Percentiles rank a stretch among this genome's conserved stretches.
phyloP scores from a whole-genome alignment of 139 green algal genomes.

The Volvox africanus region DNA sequence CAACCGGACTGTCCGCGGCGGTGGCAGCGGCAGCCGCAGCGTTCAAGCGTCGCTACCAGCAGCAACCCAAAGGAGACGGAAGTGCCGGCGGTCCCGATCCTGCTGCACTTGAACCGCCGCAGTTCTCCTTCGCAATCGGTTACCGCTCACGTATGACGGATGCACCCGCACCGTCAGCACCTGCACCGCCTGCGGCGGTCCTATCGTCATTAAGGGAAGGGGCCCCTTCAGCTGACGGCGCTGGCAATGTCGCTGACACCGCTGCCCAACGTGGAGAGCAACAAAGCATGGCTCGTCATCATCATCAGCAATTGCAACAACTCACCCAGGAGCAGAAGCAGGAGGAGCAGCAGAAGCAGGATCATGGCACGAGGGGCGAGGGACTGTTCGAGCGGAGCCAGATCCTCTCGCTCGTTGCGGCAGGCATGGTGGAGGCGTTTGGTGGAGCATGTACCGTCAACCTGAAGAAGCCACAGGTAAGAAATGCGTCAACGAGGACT shows the following conservation, averaged over 20 bases:
- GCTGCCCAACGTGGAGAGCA: background rate
- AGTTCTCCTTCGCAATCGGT: background rate
- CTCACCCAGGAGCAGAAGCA: background rate
- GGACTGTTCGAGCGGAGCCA: background rate
- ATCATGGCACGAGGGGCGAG: background rate
- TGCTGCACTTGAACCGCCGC: background rate
- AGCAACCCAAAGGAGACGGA: background rate
- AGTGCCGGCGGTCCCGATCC: background rate
- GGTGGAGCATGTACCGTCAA: background rate
- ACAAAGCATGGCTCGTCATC: too few relatives aligned
- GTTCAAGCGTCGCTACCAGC: background rate
- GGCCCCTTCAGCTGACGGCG: background rate
- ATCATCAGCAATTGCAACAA: background rate
- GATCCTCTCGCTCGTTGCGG: conserved; percentile 1
- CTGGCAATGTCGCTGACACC: background rate
- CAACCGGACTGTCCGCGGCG: background rate
- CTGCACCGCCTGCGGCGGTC: background rate
- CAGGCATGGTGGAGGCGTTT: conserved; percentile 12
- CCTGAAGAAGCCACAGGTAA: conserved; percentile 38
- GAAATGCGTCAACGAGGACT: too few relatives aligned
- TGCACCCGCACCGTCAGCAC: background rate
- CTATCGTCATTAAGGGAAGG: background rate
- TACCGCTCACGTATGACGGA: conserved; percentile 1
- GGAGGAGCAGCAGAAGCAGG: background rate
- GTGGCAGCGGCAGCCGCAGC: background rate